Evolutionary conservation across 1,284 basidiomycete genomes (phyloP).

Genomic region (Rhizoctonia solani): DNA sequence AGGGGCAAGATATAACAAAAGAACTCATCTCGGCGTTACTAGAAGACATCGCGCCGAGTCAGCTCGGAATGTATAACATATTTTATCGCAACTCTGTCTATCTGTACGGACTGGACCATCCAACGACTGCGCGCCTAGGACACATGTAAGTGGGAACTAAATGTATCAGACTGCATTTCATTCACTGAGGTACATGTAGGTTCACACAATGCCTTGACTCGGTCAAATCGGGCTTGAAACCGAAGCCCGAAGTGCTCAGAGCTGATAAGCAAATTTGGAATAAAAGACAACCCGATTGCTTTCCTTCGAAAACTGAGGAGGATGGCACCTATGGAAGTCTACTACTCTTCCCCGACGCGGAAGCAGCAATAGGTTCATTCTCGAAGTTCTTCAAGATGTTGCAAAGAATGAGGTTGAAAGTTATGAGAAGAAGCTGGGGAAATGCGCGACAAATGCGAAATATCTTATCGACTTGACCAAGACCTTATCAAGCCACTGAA

Average conservation of each 20-base stretch:
- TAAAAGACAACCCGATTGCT: not conserved
- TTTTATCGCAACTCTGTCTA: slow-evolving; percentile 24
- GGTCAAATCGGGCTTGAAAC: slow-evolving; percentile 29
- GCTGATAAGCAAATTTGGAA: slow-evolving; percentile 1
- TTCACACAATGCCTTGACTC: slow-evolving; percentile 35
- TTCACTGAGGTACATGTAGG: slow-evolving; percentile 13
- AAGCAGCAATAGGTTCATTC: slow-evolving; percentile 22
- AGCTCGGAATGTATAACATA: slow-evolving; percentile 31
- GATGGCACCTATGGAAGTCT: not conserved
- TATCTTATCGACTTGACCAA: not conserved
- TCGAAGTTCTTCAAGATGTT: slow-evolving; percentile 30
- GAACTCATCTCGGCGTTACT: slow-evolving; percentile 14
- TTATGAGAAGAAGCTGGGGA: slow-evolving; percentile 5
- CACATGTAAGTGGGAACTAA: slow-evolving; percentile 14
- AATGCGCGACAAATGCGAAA: not conserved
- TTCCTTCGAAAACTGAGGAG: not conserved
- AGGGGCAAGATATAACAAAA: not conserved
- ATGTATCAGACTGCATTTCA: not conserved
- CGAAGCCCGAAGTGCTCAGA: slow-evolving; percentile 6
- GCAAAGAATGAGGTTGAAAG: slow-evolving; percentile 1
- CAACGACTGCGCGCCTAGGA: slow-evolving; percentile 11
- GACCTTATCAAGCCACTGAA: slow-evolving; percentile 18
- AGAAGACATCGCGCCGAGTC: not conserved
- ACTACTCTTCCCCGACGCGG: not conserved
- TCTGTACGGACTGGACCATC: slow-evolving; percentile 14